Evolutionary conservation across 768 basidiomycete species (phyloP).

Genomic region (Serendipita sp.): DNA sequence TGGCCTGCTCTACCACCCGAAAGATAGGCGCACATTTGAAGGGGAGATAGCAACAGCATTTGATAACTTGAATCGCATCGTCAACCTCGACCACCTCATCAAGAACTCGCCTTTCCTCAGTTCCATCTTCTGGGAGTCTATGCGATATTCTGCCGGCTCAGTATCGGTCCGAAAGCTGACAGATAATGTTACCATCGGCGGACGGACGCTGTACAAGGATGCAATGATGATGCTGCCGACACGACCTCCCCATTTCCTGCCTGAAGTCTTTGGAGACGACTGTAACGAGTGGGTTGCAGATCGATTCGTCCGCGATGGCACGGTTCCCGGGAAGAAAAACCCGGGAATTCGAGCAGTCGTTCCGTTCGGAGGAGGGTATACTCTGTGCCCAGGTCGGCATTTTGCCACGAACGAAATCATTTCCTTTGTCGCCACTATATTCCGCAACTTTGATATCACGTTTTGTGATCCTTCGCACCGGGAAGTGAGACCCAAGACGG

Average conservation of each 20-base stretch:
- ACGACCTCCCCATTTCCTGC: neutral
- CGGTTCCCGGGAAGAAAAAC: neutral
- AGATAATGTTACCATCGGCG: neutral
- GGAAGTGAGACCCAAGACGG: neutral
- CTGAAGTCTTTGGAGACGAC: neutral
- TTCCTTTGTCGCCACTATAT: neutral
- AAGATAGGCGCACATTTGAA: neutral
- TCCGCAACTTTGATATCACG: neutral
- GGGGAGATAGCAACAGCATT: neutral
- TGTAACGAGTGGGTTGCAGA: neutral
- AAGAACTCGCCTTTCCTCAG: neutral
- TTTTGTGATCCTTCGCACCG: neutral
- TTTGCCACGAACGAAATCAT: conserved; percentile 1
- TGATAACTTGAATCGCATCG: neutral
- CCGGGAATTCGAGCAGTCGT: neutral
- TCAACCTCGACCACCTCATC: neutral
- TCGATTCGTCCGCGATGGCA: neutral
- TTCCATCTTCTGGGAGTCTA: neutral
- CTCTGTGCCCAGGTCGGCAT: neutral
- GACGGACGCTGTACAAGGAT: neutral
- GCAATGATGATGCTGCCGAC: neutral
- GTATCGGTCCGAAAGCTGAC: neutral
- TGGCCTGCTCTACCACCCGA: neutral
- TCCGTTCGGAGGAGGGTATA: neutral
- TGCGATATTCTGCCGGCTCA: neutral